Evolutionary conservation across 148 eudicot species (phyloP).

Genomic region (Vaccinium macrocarpon): DNA sequence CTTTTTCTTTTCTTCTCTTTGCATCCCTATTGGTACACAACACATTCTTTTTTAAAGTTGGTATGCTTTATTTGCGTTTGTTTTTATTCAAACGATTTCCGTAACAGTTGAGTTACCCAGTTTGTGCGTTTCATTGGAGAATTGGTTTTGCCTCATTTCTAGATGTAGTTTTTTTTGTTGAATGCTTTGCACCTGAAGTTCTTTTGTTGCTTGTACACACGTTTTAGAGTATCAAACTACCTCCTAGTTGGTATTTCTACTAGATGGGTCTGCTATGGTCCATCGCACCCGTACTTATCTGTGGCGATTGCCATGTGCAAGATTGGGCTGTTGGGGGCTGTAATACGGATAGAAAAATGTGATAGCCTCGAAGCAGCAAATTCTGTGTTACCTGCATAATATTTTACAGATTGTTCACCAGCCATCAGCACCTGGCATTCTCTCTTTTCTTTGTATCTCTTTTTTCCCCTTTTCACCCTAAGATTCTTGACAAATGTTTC

Average conservation of each 20-base stretch:
- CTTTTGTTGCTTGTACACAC: neutral
- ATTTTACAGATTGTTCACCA: neutral
- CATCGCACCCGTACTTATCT: neutral
- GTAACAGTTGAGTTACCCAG: neutral
- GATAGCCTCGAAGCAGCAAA: neutral
- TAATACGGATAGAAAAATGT: neutral
- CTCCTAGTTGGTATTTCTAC: neutral
- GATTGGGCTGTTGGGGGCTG: neutral
- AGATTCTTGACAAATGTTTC: neutral
- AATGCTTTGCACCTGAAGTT: neutral
- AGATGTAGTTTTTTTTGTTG: neutral
- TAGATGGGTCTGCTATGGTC: neutral
- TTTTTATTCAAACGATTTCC: neutral
- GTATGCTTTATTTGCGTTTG: neutral
- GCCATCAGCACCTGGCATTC: neutral
- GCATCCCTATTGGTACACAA: neutral
- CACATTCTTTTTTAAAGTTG: neutral
- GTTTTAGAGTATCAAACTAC: neutral
- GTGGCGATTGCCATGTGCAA: neutral
- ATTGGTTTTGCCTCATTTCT: constrained; percentile 1
- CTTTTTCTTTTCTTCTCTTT: neutral
- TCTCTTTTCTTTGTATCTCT: neutral
- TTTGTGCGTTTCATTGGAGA: neutral
- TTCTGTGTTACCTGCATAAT: constrained; percentile 15
- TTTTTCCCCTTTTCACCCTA: neutral